A percentile compares a stretch with the other conserved stretches of the same genome.
Conservation (phyloP, 257 asterid genomes). For the Henckelia pumila region DNA sequence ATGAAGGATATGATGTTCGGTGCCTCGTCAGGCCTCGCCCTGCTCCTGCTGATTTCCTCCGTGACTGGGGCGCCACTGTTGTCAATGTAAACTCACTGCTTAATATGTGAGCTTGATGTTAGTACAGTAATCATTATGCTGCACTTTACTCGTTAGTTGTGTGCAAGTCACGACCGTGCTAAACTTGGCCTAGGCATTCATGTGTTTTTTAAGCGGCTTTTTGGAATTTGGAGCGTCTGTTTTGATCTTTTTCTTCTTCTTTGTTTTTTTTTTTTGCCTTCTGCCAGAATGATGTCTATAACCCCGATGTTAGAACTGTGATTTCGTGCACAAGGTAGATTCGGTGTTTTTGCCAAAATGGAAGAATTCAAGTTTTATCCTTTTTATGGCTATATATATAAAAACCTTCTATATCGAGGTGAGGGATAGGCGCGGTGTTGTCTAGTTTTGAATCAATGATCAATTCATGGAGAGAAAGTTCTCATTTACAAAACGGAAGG, state of each 20-base stretch:
- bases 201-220: neutral
- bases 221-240: neutral
- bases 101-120: neutral
- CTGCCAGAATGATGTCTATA: neutral
- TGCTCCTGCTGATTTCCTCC: constrained; percentile 97
- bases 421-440: neutral
- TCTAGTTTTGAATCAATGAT: too few relatives aligned
- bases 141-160: neutral
- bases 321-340: neutral
- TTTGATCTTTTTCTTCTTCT: neutral
- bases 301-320: neutral
- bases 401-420: neutral
- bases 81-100: constrained; percentile 57
- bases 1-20: constrained; percentile 92
- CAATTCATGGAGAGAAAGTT: too few relatives aligned
- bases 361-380: neutral
- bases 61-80: constrained; percentile 98
- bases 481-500: too few relatives aligned
- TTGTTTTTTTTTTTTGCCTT: too few relatives aligned
- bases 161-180: neutral
- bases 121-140: neutral
- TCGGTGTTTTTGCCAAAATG: neutral
- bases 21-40: constrained; percentile 97
- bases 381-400: too few relatives aligned
- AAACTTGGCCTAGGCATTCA: too few relatives aligned